A percentile compares a stretch with the other conserved stretches of the same genome.
These are phyloP conservation scores for Hypoxylon rickii DNA, from an alignment of 495 filamentous ascomycete species.

Conservation along the genomic window DNA sequence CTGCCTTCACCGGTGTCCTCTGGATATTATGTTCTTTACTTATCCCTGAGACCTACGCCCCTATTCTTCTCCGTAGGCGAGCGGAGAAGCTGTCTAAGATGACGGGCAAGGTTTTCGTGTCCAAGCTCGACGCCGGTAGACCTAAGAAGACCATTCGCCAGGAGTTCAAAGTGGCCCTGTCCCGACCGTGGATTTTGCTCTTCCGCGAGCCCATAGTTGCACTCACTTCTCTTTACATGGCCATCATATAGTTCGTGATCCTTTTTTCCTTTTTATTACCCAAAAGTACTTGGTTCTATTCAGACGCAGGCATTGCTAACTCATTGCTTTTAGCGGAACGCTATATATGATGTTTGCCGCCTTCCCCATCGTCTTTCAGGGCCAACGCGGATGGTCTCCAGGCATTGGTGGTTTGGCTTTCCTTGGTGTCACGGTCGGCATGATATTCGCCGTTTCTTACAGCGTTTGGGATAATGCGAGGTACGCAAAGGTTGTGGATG, in stretches of 20 bases:
- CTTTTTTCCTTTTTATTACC: conserved; percentile 46
- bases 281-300: neutral
- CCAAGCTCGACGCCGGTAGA: conserved; percentile 61
- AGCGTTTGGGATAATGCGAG: conserved; percentile 70
- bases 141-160: conserved; percentile 50
- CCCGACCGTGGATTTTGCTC: conserved; percentile 77
- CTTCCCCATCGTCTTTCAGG: conserved; percentile 79
- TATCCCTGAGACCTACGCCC: conserved; percentile 83
- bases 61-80: conserved; percentile 70
- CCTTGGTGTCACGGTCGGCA: conserved; percentile 77
- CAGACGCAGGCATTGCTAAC: conserved; percentile 10
- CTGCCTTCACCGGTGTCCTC: conserved; percentile 72
- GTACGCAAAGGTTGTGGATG: conserved; percentile 58
- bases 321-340: conserved; percentile 56
- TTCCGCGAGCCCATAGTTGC: conserved; percentile 82
- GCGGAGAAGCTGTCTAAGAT: conserved; percentile 67
- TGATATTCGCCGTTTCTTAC: conserved; percentile 66
- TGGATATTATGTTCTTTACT: conserved; percentile 65
- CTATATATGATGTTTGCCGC: conserved; percentile 91
- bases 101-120: conserved; percentile 66
- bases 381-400: conserved; percentile 69
- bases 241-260: conserved; percentile 63
- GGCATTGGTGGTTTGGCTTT: conserved; percentile 81
- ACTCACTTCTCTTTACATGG: conserved; percentile 73
- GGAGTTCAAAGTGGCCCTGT: conserved; percentile 55